These are phyloP conservation scores for Malus hybrid DNA, from an alignment of 331 rosid species.

Conservation along the genomic window DNA sequence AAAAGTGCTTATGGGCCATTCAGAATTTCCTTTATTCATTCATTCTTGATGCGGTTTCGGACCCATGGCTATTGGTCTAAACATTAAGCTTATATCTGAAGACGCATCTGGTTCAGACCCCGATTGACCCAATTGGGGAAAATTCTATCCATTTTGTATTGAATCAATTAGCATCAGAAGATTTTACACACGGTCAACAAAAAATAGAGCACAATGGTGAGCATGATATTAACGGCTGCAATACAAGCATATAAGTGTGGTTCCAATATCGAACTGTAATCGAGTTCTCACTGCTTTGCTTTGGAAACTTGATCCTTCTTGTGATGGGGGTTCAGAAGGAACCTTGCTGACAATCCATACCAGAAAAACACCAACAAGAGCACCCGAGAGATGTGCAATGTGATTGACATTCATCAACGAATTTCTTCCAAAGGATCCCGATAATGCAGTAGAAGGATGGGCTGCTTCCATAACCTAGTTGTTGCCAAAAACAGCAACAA, in stretches of 20 bases:
- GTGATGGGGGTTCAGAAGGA: slow-evolving; percentile 54
- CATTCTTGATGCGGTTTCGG: no score
- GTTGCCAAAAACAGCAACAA: slow-evolving; percentile 13
- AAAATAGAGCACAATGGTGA: neutral
- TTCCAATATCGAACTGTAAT: neutral
- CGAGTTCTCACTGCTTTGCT: slow-evolving; percentile 3
- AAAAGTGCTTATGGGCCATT: no score
- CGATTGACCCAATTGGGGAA: neutral
- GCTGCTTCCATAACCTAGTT: slow-evolving; percentile 95
- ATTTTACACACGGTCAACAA: neutral
- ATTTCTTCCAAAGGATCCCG: slow-evolving; percentile 52
- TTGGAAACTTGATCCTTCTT: slow-evolving; percentile 20
- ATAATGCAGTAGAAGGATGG: slow-evolving; percentile 73
- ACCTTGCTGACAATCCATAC: slow-evolving; percentile 80
- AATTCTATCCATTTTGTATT: neutral
- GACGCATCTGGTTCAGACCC: no score
- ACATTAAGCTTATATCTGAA: no score
- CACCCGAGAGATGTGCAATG: slow-evolving; percentile 95
- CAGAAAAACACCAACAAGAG: slow-evolving; percentile 86
- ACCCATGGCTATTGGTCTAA: no score
- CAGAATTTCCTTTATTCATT: no score
- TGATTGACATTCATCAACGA: slow-evolving; percentile 71
- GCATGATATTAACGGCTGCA: neutral
- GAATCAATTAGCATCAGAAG: neutral
- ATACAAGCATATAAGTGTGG: neutral